Evolutionary conservation across 495 filamentous ascomycete genomes (phyloP).

Genomic region (Penicillium dipodomyicola): DNA sequence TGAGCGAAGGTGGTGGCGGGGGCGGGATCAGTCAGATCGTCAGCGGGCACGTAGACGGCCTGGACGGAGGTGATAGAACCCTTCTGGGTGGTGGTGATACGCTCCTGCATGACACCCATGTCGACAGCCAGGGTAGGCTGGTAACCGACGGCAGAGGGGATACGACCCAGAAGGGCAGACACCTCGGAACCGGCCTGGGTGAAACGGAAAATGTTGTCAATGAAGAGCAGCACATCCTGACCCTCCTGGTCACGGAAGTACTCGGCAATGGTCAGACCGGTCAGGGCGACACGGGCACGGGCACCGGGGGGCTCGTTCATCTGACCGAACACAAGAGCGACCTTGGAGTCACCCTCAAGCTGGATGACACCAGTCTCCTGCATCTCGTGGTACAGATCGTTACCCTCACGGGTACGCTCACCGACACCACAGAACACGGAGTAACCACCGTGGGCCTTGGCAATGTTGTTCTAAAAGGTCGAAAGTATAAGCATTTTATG

Average conservation of each 20-base stretch:
- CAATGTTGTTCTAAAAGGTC: constrained; percentile 84
- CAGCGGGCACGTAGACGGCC: constrained; percentile 99
- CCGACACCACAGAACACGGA: constrained; percentile 99
- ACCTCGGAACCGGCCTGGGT: constrained; percentile 99
- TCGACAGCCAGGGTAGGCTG: constrained; percentile 99
- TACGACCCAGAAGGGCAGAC: constrained; percentile 98
- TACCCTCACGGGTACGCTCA: constrained; percentile 99
- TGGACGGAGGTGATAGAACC: constrained; percentile 99
- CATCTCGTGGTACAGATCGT: constrained; percentile 99
- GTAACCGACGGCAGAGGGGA: constrained; percentile 99
- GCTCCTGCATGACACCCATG: constrained; percentile 99
- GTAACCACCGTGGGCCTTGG: constrained; percentile 99
- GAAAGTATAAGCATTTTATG: not conserved
- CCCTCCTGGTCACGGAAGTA: constrained; percentile 98
- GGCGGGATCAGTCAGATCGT: constrained; percentile 99
- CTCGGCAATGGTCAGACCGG: constrained; percentile 85
- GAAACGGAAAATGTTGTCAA: constrained; percentile 99
- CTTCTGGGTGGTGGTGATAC: constrained; percentile 99
- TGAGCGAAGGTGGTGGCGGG: constrained; percentile 99
- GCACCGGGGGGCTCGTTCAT: constrained; percentile 99
- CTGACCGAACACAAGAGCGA: constrained; percentile 98
- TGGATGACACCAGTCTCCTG: constrained; percentile 99
- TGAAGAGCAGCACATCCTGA: constrained; percentile 98
- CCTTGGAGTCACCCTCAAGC: constrained; percentile 98
- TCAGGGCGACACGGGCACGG: constrained; percentile 99